Conservation (phyloP, 2,329 filamentous ascomycete genomes). For the Herpomyces periplanetae region DNA sequence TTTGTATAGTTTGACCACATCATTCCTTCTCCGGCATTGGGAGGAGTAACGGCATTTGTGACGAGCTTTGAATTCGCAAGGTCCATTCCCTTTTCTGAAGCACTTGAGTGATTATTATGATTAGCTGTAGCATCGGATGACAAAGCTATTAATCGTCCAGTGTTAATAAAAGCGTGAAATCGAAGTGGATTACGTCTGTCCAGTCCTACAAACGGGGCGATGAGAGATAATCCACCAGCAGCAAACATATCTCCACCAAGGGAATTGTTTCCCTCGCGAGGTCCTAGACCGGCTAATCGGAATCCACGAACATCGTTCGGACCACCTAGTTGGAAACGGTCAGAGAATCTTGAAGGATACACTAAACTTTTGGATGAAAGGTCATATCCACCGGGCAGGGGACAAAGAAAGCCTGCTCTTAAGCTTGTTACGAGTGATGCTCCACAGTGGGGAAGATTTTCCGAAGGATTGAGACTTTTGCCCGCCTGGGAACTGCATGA, state of each 20-base stretch:
- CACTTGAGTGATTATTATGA: constrained; percentile 9
- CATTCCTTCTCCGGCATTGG: too few relatives aligned
- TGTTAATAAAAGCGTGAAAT: constrained; percentile 65
- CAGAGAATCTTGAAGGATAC: constrained; percentile 57
- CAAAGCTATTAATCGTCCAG: constrained; percentile 42
- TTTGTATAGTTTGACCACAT: constrained; percentile 13
- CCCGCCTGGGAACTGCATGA: constrained; percentile 24
- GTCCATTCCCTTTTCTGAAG: constrained; percentile 12
- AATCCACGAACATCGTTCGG: constrained; percentile 85
- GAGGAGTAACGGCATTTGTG: too few relatives aligned
- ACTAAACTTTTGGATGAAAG: constrained; percentile 16
- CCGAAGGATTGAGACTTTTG: too few relatives aligned
- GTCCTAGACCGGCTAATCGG: constrained; percentile 51
- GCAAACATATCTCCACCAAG: constrained; percentile 73
- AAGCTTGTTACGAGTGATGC: constrained; percentile 48
- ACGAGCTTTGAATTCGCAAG: constrained; percentile 8
- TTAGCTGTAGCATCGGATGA: constrained; percentile 10
- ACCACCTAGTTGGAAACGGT: constrained; percentile 75
- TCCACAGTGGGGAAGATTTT: too few relatives aligned
- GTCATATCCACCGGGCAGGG: constrained; percentile 21
- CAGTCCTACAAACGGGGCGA: constrained; percentile 43
- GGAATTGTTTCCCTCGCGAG: constrained; percentile 45
- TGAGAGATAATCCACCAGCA: constrained; percentile 47
- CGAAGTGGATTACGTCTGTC: constrained; percentile 50
- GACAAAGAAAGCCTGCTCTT: constrained; percentile 43